Evolutionary conservation across 176 grass and related monocot species (phyloP), one percentile per base, ranked within the genome.

Genomic region (Oryza nivara): DNA sequence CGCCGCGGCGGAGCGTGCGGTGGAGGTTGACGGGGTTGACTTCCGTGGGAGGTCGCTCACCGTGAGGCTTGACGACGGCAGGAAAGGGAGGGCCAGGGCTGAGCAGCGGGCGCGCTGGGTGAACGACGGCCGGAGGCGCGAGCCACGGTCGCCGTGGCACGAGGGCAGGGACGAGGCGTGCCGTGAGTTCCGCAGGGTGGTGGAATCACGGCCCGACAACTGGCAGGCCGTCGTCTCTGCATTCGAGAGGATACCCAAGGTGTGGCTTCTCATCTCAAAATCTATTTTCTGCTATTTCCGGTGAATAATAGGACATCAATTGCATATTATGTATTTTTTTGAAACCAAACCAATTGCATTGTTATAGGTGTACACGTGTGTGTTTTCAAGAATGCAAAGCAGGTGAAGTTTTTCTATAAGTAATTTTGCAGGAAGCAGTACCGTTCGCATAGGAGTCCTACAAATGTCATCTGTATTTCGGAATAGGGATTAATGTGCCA

Each of bases 211-310:
- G 49, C 96, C 91, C 6, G 88, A 94, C 70, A 83, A 99, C 70
- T 99, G 96, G 96, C 96, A 96, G 79, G 89, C 91, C 7, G 93
- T 99, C 61, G 89, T 96, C 81, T 94, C 91, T 2, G 91, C 96
- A 6, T 99, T 99, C 68, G 91, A 99, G 78, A 93, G 83, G 86
- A 96, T 96, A 48, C 88, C 90, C 17, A 99, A 96, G 93, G 96
- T 98, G 26, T 98, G 26, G 23, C 25, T 45, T 36, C 54, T 35
- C 46, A 68, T 48, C 38, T 48, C 63, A 11, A 11, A 0, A 36
- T 19, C 20, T 15, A 23, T 28, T 32, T 23, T 40, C 30, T 15
- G 4, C 0, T 11, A 45, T 14, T 44, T 82, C 17, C 38, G 26
- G 2, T 68, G 35, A 58, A 56, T 38, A n/a, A 12, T 46, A 85